A percentile compares a stretch with the other conserved stretches of the same genome.
Evolutionary conservation across 2,329 filamentous ascomycete species (phyloP).

Genomic region (Sodiomyces alkalinus): DNA sequence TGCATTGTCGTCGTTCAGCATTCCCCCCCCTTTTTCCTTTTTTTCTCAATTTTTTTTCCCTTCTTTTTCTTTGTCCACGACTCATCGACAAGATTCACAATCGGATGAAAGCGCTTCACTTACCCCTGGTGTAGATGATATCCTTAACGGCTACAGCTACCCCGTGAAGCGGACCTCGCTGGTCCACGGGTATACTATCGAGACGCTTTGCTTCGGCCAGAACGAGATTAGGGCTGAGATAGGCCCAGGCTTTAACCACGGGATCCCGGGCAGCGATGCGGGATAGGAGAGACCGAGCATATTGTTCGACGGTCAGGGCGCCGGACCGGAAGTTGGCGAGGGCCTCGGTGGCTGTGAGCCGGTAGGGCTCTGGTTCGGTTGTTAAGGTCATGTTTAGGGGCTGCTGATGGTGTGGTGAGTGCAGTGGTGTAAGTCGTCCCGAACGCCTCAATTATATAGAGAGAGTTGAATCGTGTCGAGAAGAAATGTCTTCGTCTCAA

Average conservation of each 20-base stretch:
- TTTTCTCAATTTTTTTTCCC: too few relatives aligned
- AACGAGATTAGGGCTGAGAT: slow-evolving; percentile 28
- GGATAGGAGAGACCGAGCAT: slow-evolving; percentile 29
- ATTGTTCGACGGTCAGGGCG: slow-evolving; percentile 30
- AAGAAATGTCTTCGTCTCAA: too few relatives aligned
- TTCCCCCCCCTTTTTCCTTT: too few relatives aligned
- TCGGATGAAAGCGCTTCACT: background rate
- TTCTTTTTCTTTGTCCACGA: too few relatives aligned
- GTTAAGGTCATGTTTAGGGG: background rate
- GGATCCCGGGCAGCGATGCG: slow-evolving; percentile 28
- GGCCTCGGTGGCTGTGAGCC: slow-evolving; percentile 25
- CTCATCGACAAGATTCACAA: too few relatives aligned
- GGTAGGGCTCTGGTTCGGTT: slow-evolving; percentile 4
- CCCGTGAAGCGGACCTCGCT: slow-evolving; percentile 41
- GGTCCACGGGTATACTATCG: slow-evolving; percentile 28
- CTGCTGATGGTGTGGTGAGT: background rate
- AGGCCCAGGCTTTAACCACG: slow-evolving; percentile 33
- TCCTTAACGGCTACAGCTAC: slow-evolving; percentile 45
- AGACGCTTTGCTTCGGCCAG: slow-evolving; percentile 32
- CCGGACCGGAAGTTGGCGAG: slow-evolving; percentile 20
- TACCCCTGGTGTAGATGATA: slow-evolving; percentile 40
- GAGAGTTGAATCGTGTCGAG: too few relatives aligned
- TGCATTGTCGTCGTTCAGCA: background rate
- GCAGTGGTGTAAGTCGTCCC: background rate
- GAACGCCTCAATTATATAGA: too few relatives aligned